phyloP scores from a whole-genome alignment of 805 yeast species.

The Yueomyces sinensis region DNA sequence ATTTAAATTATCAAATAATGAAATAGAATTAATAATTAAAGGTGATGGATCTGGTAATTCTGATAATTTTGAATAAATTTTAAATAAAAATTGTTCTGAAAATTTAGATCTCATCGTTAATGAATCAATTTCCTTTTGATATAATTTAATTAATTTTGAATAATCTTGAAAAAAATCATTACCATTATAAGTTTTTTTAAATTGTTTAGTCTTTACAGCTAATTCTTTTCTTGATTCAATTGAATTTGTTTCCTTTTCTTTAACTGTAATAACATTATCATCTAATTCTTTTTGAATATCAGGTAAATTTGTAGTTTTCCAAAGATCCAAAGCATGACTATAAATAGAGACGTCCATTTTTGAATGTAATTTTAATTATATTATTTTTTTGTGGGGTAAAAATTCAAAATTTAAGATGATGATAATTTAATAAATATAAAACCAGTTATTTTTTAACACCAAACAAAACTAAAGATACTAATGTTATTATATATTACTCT shows the following conservation, averaged over 20 bases:
- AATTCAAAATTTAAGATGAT: no score
- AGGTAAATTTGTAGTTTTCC: conserved; percentile 67
- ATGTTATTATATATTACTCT: no score
- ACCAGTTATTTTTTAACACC: no score
- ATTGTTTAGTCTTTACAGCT: conserved; percentile 71
- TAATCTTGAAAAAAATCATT: conserved; percentile 41
- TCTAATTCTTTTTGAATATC: conserved; percentile 62
- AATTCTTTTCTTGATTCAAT: conserved; percentile 59
- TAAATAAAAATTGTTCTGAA: conserved; percentile 62
- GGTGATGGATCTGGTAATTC: conserved; percentile 94
- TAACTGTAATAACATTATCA: conserved; percentile 56
- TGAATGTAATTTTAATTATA: no score
- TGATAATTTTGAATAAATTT: conserved; percentile 59
- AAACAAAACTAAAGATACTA: no score
- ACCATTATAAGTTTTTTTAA: conserved; percentile 51
- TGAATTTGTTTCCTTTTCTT: conserved; percentile 55
- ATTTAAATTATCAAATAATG: conserved; percentile 40
- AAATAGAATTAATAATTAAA: conserved; percentile 54
- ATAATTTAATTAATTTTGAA: conserved; percentile 46
- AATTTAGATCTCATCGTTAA: conserved; percentile 65
- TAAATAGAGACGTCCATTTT: conserved; percentile 21
- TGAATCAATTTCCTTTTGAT: conserved; percentile 80
- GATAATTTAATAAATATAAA: no score
- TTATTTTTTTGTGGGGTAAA: no score
- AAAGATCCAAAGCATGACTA: conserved; percentile 46